Percentiles rank a stretch among this genome's conserved stretches.
These are phyloP conservation scores for Calonectria leucothoes DNA, from an alignment of 2,329 filamentous ascomycete species.

Conservation along the genomic window DNA sequence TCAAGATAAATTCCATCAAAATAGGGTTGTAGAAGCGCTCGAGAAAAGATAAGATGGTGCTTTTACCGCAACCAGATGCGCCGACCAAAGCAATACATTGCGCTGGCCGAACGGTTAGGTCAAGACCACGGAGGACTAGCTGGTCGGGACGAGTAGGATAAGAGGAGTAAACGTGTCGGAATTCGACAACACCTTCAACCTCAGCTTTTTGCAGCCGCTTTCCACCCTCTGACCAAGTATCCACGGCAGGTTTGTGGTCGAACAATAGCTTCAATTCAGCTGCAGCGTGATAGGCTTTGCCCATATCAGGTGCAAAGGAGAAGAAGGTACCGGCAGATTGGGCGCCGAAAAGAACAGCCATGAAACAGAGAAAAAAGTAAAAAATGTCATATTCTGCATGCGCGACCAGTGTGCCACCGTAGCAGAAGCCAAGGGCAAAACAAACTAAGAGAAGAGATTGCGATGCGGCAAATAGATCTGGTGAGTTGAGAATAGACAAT, in stretches of 20 bases:
- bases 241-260: conserved; percentile 83
- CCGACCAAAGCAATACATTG: conserved; percentile 92
- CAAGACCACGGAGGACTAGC: conserved; percentile 86
- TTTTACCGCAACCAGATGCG: conserved; percentile 93
- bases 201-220: conserved; percentile 61
- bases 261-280: conserved; percentile 86
- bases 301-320: conserved; percentile 91
- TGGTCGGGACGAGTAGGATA: conserved; percentile 93
- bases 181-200: conserved; percentile 85
- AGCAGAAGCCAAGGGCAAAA: conserved; percentile 93
- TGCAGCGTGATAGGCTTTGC: conserved; percentile 89
- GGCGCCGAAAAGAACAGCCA: conserved; percentile 87
- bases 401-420: conserved; percentile 82
- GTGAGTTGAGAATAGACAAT: conserved; percentile 80
- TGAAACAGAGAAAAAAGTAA: conserved; percentile 94
- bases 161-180: conserved; percentile 92
- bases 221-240: conserved; percentile 83
- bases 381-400: conserved; percentile 79
- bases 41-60: conserved; percentile 89
- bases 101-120: conserved; percentile 78
- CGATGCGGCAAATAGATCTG: conserved; percentile 82
- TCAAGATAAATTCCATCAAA: conserved; percentile 84
- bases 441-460: conserved; percentile 88
- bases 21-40: conserved; percentile 96
- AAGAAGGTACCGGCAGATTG: conserved; percentile 93